These are phyloP conservation scores for Cordyceps farinosa DNA, from an alignment of 2,329 filamentous ascomycete genomes.

Conservation along the genomic window DNA sequence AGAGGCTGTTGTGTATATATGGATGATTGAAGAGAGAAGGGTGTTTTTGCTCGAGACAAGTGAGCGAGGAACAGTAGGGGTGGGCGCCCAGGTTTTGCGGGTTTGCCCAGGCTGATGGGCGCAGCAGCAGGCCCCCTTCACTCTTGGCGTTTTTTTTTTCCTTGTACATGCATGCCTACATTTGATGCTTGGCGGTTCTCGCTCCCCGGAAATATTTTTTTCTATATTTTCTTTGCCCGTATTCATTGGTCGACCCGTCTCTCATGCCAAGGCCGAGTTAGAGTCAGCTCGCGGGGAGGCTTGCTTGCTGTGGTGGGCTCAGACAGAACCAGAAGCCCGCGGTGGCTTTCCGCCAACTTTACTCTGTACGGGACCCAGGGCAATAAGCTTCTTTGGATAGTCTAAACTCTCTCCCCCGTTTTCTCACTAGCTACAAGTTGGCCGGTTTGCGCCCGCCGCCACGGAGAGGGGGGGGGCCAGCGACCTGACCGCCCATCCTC, in stretches of 20 bases:
- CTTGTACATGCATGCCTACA: not conserved
- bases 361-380: not conserved
- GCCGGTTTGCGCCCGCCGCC: not conserved
- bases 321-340: too few relatives aligned
- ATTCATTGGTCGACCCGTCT: not conserved
- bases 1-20: not conserved
- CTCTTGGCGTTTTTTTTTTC: conserved; percentile 10
- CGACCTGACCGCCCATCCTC: not conserved
- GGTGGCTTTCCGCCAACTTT: not conserved
- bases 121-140: not conserved
- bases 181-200: not conserved
- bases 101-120: conserved; percentile 15
- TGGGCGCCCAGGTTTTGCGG: conserved; percentile 10
- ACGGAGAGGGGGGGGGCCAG: not conserved
- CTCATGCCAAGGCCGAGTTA: conserved; percentile 9
- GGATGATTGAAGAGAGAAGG: not conserved
- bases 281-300: not conserved
- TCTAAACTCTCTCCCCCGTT: not conserved
- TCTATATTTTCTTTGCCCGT: not conserved
- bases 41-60: not conserved
- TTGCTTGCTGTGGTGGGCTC: not conserved
- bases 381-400: conserved; percentile 14
- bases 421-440: not conserved
- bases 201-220: not conserved
- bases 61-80: not conserved